Conservation (phyloP, 1,139 yeast species). For the Yamadazyma conglobata region DNA sequence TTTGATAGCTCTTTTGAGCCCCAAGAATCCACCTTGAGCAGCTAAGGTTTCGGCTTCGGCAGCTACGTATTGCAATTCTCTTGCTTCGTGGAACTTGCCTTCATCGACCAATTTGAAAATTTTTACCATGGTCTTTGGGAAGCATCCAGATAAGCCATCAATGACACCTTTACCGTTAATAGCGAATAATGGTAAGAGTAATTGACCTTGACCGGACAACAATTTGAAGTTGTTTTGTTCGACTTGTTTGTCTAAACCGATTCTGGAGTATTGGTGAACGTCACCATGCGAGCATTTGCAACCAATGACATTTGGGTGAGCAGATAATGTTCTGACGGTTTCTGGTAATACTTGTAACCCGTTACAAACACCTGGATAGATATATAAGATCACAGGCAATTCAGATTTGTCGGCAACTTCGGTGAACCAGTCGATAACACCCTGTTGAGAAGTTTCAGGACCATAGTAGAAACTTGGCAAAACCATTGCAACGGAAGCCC, state of each 20-base stretch:
- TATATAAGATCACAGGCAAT: slow-evolving; percentile 44
- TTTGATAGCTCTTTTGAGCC: slow-evolving; percentile 25
- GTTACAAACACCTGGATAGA: slow-evolving; percentile 47
- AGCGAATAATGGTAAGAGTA: slow-evolving; percentile 17
- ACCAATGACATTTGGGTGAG: slow-evolving; percentile 44
- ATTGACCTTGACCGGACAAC: slow-evolving; percentile 20
- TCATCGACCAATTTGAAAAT: slow-evolving; percentile 13
- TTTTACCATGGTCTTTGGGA: slow-evolving; percentile 34
- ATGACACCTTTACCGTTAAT: slow-evolving; percentile 18
- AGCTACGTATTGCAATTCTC: slow-evolving; percentile 15
- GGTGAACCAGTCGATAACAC: slow-evolving; percentile 38
- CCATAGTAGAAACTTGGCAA: slow-evolving; percentile 47
- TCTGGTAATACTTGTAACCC: slow-evolving; percentile 26
- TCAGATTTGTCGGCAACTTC: slow-evolving; percentile 39
- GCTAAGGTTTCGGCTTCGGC: slow-evolving; percentile 18
- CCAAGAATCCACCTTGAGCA: slow-evolving; percentile 16
- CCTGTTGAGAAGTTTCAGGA: slow-evolving; percentile 33
- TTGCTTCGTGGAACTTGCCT: slow-evolving; percentile 15
- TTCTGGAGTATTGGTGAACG: slow-evolving; percentile 22
- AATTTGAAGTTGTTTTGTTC: slow-evolving; percentile 15
- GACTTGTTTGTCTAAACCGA: slow-evolving; percentile 32
- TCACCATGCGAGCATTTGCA: slow-evolving; percentile 41
- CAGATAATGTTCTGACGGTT: slow-evolving; percentile 25
- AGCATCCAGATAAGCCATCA: slow-evolving; percentile 31
- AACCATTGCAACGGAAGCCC: slow-evolving; percentile 42